A percentile compares a stretch with the other conserved stretches of the same genome.
phyloP scores from a whole-genome alignment of 805 yeast species.

The Metschnikowia kunwiensis region DNA sequence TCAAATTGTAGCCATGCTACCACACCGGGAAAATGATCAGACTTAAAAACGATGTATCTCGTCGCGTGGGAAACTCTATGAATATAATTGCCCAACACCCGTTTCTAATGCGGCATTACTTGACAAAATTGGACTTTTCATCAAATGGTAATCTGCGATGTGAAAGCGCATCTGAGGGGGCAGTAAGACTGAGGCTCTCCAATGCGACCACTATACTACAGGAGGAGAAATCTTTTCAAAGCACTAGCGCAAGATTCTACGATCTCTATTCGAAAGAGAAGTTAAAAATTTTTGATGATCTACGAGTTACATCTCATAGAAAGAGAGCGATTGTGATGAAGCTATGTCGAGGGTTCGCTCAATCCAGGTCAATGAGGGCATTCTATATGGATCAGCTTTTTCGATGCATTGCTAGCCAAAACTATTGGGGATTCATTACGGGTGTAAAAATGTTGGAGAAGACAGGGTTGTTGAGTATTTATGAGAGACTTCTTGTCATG shows the following conservation, averaged over 20 bases:
- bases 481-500: constrained; percentile 7
- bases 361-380: constrained; percentile 8
- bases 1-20: no score
- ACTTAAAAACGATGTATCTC: no score
- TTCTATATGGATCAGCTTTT: constrained; percentile 6
- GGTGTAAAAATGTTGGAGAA: constrained; percentile 6
- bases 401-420: constrained; percentile 1
- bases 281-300: constrained; percentile 4
- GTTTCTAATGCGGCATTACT: no score
- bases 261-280: neutral
- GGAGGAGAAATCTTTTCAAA: constrained; percentile 4
- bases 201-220: neutral
- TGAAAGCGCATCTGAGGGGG: neutral
- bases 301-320: constrained; percentile 1
- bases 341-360: constrained; percentile 8
- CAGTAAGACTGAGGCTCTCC: constrained; percentile 1
- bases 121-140: no score
- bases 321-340: constrained; percentile 1
- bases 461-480: constrained; percentile 3
- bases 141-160: no score
- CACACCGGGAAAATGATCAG: no score
- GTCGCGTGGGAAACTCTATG: no score
- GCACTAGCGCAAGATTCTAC: neutral
- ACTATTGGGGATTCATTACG: constrained; percentile 1
- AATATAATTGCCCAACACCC: no score